Evolutionary conservation across 164 flowering plant genomes (phyloP), one percentile per base, ranked within the genome.

Genomic region (Cinnamomum micranthum): DNA sequence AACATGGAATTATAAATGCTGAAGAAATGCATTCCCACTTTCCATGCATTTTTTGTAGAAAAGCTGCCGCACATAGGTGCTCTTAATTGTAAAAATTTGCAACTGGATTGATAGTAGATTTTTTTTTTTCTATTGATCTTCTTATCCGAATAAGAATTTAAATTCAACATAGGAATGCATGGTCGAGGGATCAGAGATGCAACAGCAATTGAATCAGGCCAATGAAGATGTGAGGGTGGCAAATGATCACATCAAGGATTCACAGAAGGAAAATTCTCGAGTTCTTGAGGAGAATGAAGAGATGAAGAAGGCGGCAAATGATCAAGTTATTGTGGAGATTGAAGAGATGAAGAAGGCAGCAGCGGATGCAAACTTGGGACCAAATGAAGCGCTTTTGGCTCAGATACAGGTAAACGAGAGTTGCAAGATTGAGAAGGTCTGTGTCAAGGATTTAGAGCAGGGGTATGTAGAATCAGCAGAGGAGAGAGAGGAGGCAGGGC

Each of bases 281-380:
- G 47, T 41, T 41, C 47, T 6, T 41, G 47, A 41, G 9, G 47
- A 41, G 11, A 7, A 7, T 41, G 47, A 7, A 41, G 47, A 41
- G 47, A 7, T 9, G 47, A 41, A 41, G 11, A 10, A 1, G 47
- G 47, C 10, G 11, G 11, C 10, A 41, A 41, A 41, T 41, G 47
- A 41, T 9, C 10, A 72, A 72, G 84, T 79, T 25, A 64, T 80
- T 2, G 77, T 78, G 68, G 92, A 89, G 74, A 81, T 87, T 15
- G 55, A 71, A 65, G 86, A 73, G 68, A 81, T 81, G 83, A 87
- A 85, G 78, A 83, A 75, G 77, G 80, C 77, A 51, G 83, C 85
- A 22, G 76, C 77, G 4, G 86, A 80, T 51, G 84, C 85, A 28
- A 79, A 79, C 65, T 55, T 79, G 79, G 81, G 72, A 80, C 77